phyloP scores from a whole-genome alignment of 2,329 filamentous ascomycete genomes.

The Trichophyton equinum region DNA sequence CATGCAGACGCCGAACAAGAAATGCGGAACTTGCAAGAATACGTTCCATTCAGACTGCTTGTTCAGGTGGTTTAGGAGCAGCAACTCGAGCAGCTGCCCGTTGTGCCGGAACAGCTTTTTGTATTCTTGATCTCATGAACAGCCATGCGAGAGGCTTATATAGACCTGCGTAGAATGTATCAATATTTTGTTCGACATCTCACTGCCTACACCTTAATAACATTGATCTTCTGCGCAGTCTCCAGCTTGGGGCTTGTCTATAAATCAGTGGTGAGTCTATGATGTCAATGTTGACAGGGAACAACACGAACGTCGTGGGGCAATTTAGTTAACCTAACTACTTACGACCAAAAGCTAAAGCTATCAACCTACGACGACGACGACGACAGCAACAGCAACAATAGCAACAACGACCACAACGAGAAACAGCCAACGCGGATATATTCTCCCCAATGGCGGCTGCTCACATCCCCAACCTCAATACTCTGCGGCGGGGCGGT shows the following conservation, averaged over 20 bases:
- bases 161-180: neutral
- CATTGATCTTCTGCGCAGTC: neutral
- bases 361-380: neutral
- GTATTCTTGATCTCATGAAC: constrained; percentile 34
- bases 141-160: neutral
- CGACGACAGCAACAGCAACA: neutral
- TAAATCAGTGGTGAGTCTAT: neutral
- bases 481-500: constrained; percentile 41
- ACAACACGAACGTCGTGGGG: neutral
- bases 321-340: neutral
- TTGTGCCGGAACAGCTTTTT: constrained; percentile 81
- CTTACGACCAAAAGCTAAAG: too few relatives aligned
- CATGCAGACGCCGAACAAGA: constrained; percentile 81
- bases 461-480: constrained; percentile 66
- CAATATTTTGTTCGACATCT: too few relatives aligned
- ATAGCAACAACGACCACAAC: neutral
- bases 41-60: constrained; percentile 80
- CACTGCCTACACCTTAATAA: neutral
- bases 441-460: constrained; percentile 46
- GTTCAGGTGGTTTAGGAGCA: constrained; percentile 95
- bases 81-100: constrained; percentile 82
- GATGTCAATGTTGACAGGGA: neutral
- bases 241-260: neutral
- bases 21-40: constrained; percentile 85
- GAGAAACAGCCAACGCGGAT: neutral